Evolutionary conservation across 73 alveolate genomes (phyloP).

Genomic region (Paramecium primaurelia): DNA sequence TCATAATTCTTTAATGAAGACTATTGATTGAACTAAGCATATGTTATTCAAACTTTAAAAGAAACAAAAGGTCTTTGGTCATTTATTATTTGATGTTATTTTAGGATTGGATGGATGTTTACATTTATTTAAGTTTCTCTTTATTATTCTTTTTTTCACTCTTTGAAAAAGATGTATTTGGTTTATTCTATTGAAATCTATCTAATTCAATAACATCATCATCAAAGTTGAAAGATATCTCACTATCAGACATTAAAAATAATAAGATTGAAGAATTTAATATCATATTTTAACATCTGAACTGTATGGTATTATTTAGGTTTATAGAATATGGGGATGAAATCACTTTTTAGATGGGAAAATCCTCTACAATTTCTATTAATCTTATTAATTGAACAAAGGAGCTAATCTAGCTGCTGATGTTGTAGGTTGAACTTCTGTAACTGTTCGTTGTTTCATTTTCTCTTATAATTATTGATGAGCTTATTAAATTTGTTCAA

Average conservation of each 20-base stretch:
- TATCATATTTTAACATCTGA: neutral
- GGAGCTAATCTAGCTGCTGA: neutral
- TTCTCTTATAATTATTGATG: neutral
- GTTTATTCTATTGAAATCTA: neutral
- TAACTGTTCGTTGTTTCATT: neutral
- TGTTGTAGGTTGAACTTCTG: neutral
- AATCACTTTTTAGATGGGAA: neutral
- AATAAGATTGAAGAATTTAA: neutral
- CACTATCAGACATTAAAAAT: neutral
- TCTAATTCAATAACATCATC: neutral
- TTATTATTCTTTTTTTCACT: neutral
- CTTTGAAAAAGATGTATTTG: neutral
- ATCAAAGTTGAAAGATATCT: neutral
- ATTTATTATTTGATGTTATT: neutral
- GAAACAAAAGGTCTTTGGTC: neutral
- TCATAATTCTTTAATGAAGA: neutral
- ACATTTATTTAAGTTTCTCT: neutral
- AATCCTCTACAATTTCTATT: neutral
- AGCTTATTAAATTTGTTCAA: neutral
- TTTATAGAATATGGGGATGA: neutral
- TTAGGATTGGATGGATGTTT: neutral
- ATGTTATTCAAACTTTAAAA: neutral
- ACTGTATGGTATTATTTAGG: neutral
- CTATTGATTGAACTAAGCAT: neutral
- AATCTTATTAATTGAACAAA: neutral